Percentiles rank a stretch among this genome's conserved stretches.
These are phyloP conservation scores for Entomortierella beljakovae DNA, from an alignment of 192 early-diverging fungal species.

Conservation along the genomic window DNA sequence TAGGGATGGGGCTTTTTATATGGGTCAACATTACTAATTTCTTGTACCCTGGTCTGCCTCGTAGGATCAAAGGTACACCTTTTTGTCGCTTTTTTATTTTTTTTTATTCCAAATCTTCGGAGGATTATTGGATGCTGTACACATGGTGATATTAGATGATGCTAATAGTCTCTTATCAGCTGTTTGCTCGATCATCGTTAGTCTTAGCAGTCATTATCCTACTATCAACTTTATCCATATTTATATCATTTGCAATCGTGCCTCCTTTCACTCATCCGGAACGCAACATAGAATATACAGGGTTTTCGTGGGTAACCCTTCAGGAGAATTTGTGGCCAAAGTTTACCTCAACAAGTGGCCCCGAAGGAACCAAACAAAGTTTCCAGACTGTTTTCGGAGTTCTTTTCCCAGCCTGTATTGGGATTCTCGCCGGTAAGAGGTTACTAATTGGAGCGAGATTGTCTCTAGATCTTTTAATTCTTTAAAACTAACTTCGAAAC, in stretches of 20 bases:
- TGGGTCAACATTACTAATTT: slow-evolving; percentile 63
- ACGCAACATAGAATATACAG: slow-evolving; percentile 67
- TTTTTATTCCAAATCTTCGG: not conserved
- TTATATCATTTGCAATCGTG: slow-evolving; percentile 68
- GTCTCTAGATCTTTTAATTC: not conserved
- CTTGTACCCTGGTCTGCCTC: slow-evolving; percentile 68
- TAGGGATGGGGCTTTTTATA: slow-evolving; percentile 66
- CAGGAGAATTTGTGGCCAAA: slow-evolving; percentile 74
- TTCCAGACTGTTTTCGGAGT: slow-evolving; percentile 69
- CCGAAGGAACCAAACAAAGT: slow-evolving; percentile 60
- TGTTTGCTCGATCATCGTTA: slow-evolving; percentile 69
- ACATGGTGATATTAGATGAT: not conserved
- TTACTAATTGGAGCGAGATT: not conserved
- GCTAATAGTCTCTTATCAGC: slow-evolving; percentile 10
- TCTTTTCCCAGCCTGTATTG: slow-evolving; percentile 77
- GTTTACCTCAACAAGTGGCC: slow-evolving; percentile 56
- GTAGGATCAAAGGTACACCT: slow-evolving; percentile 64
- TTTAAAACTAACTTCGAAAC: not conserved
- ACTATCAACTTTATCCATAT: slow-evolving; percentile 62
- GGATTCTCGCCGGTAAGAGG: slow-evolving; percentile 66
- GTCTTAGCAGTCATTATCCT: slow-evolving; percentile 67
- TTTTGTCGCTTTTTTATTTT: not conserved
- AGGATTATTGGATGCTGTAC: not conserved
- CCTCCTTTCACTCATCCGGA: slow-evolving; percentile 65
- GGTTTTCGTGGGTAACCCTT: slow-evolving; percentile 67